phyloP scores from a whole-genome alignment of 2,329 filamentous ascomycete species.

The Alternaria triticimaculans region DNA sequence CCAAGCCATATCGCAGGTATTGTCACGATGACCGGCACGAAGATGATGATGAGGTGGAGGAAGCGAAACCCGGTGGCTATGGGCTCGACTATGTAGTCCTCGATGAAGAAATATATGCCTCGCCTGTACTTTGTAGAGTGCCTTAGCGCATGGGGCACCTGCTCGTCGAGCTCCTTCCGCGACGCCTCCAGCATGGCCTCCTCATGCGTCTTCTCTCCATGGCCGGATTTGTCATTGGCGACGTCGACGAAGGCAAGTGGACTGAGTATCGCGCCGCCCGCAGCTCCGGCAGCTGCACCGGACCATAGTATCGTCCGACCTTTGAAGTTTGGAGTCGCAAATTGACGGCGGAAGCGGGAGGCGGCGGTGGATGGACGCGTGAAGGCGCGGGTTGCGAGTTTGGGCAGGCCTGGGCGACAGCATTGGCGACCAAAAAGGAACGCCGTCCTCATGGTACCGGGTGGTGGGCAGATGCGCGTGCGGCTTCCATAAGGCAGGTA shows the following conservation, averaged over 20 bases:
- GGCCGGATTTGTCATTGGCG: slow-evolving; percentile 56
- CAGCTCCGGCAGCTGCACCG: slow-evolving; percentile 31
- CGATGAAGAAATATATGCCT: slow-evolving; percentile 69
- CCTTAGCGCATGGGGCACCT: slow-evolving; percentile 66
- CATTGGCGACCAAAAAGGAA: slow-evolving; percentile 58
- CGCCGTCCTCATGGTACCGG: slow-evolving; percentile 58
- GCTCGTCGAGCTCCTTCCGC: slow-evolving; percentile 75
- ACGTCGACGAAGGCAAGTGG: slow-evolving; percentile 67
- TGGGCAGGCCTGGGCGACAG: slow-evolving; percentile 50
- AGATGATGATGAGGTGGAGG: slow-evolving; percentile 83
- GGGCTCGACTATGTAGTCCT: slow-evolving; percentile 79
- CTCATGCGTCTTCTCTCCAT: slow-evolving; percentile 72
- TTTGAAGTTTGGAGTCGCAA: slow-evolving; percentile 45
- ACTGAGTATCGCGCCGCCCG: slow-evolving; percentile 51
- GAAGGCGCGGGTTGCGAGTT: slow-evolving; percentile 22
- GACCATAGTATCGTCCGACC: slow-evolving; percentile 42
- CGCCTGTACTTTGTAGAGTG: slow-evolving; percentile 66
- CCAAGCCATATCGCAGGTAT: slow-evolving; percentile 86
- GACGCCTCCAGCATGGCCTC: slow-evolving; percentile 86
- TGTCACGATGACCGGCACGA: slow-evolving; percentile 84
- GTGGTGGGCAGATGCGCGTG: slow-evolving; percentile 28
- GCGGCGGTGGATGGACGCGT: slow-evolving; percentile 37
- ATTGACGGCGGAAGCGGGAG: slow-evolving; percentile 39
- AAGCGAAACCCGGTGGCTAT: slow-evolving; percentile 88
- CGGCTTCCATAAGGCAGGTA: slow-evolving; percentile 31